Evolutionary conservation across 164 flowering plant species (phyloP).

Genomic region (Kingdonia uniflora): DNA sequence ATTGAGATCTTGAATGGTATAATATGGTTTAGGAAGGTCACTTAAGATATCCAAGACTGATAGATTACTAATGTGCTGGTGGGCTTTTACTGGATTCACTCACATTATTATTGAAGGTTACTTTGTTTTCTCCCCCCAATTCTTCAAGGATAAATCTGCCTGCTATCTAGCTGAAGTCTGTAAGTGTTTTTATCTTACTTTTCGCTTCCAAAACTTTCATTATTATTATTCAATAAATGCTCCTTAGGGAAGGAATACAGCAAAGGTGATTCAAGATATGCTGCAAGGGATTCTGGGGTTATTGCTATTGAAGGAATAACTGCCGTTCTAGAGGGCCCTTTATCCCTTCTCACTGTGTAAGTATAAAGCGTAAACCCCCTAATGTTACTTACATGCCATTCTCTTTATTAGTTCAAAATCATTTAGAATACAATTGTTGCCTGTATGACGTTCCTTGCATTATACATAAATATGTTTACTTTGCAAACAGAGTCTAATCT

Average conservation of each 20-base stretch:
- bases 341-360: constrained; percentile 73
- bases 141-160: constrained; percentile 61
- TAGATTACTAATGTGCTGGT: constrained; percentile 91
- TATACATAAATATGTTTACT: too few species aligned
- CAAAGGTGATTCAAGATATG: constrained; percentile 97
- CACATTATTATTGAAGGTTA: constrained; percentile 86
- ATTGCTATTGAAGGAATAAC: constrained; percentile 86
- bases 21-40: constrained; percentile 44
- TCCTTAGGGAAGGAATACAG: constrained; percentile 95
- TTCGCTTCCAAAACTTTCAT: neutral
- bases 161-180: constrained; percentile 85
- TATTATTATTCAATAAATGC: neutral
- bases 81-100: constrained; percentile 88
- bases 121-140: constrained; percentile 76
- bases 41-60: constrained; percentile 39
- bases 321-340: constrained; percentile 84
- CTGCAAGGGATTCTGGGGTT: constrained; percentile 57
- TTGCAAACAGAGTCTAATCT: too few species aligned
- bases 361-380: too few species aligned
- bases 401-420: too few species aligned
- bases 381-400: too few species aligned
- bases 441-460: too few species aligned
- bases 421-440: too few species aligned
- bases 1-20: too few species aligned
- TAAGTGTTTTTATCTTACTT: constrained; percentile 23